Base-by-base conservation (phyloP, 352 stramenopile species). In the Pythium apleroticum region DNA sequence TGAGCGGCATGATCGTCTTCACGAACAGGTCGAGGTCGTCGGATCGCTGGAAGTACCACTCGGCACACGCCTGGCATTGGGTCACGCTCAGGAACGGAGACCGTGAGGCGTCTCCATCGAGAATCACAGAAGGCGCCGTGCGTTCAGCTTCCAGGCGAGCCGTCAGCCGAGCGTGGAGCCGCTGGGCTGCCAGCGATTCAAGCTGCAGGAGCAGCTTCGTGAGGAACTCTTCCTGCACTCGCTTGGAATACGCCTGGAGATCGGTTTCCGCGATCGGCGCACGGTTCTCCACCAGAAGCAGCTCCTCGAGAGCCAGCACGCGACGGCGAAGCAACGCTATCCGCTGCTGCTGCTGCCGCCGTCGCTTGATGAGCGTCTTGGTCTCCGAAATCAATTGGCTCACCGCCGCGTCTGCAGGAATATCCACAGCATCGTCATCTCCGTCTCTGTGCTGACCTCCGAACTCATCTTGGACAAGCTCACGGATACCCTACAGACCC, bases 11-110 rank as follows among this genome's bases (percentile, higher is more conserved):
- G 10, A 84, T 52, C 12, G 71, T 69, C 19, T 62, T 58, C 20
- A 66, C 70, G 22, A 81, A 81, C 17, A 68, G 58, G 31, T 9
- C 49, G 0, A 55, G 41, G 45, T 81, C 69, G 4, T 65, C 37
- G 1, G 59, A 24, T 22, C 62, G 52, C 0, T 39, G 52, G 19
- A 59, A 43, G 24, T 69, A 58, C 74, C 74, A 78, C 4, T 67
- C 52, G 1, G 45, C n/a, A 55, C 81, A 88, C 0, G 74, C 71
- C 0, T 66, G 61, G 35, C 65, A 81, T 22, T 90, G 78, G 14
- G 78, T 65, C 4, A 67, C 25, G 0, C 66, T 68, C 14, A 90
- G 45, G 39, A 87, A 88, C 50, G 55, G 60, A 24, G 37, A 33
- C 33, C 31, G 31, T 27, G 57, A 19, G 57, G 58, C 39, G n/a